A percentile compares a stretch with the other conserved stretches of the same genome.
These are phyloP conservation scores for Corylus americana DNA, from an alignment of 306 rosid genomes.

Conservation along the genomic window DNA sequence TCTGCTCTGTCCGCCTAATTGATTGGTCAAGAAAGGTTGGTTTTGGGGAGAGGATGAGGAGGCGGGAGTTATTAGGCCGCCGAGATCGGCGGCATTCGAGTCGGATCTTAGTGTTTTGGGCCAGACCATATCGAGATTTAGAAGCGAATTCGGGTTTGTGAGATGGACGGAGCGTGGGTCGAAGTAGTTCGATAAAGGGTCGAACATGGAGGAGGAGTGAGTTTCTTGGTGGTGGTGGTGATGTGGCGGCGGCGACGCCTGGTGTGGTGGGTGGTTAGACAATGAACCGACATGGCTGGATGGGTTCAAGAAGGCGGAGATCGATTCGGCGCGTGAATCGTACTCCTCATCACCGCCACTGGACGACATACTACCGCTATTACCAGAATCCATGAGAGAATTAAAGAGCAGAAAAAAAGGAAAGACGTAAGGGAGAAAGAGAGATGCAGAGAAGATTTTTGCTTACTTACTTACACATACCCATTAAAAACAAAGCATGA, in stretches of 20 bases:
- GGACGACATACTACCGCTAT: conserved; percentile 87
- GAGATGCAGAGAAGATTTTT: conserved; percentile 33
- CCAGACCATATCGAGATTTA: conserved; percentile 58
- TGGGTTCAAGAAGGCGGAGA: conserved; percentile 52
- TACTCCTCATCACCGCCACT: conserved; percentile 89
- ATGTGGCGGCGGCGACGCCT: conserved; percentile 12
- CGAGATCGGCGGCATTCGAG: conserved; percentile 48
- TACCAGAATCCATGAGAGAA: conserved; percentile 70
- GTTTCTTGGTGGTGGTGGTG: conserved; percentile 23
- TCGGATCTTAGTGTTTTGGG: conserved; percentile 56
- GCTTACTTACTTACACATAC: conserved; percentile 16
- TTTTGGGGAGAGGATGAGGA: conserved; percentile 12
- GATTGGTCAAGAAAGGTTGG: conserved; percentile 44
- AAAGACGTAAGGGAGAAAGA: conserved; percentile 31
- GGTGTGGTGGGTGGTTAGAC: conserved; percentile 8
- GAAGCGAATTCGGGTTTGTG: conserved; percentile 37
- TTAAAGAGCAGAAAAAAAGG: conserved; percentile 17
- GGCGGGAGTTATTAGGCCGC: conserved; percentile 23
- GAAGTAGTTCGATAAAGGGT: conserved; percentile 61
- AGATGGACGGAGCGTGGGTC: conserved; percentile 37
- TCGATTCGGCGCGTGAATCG: conserved; percentile 73
- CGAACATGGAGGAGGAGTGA: conserved; percentile 31
- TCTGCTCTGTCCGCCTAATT: conserved; percentile 39
- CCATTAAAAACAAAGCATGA: conserved; percentile 27
- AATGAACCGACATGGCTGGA: conserved; percentile 32